Conservation (phyloP, 441 rosid genomes). For the Corymbia citriodora region DNA sequence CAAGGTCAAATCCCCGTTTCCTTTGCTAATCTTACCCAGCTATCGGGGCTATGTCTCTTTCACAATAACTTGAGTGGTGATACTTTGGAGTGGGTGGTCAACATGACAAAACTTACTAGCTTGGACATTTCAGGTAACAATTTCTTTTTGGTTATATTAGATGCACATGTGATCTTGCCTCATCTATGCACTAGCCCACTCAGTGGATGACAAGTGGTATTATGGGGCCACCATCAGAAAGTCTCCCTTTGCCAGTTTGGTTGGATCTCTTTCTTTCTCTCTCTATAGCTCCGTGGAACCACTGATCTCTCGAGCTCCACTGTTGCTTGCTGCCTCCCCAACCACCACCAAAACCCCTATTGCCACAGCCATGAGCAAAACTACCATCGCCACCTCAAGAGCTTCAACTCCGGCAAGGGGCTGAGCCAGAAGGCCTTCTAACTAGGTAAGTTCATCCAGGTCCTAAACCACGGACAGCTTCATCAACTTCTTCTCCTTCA, state of each 20-base stretch:
- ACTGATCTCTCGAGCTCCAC: neutral
- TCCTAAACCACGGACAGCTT: fast-evolving
- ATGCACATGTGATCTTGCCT: fast-evolving
- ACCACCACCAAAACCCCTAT: neutral
- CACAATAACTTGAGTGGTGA: neutral
- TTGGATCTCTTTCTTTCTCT: neutral
- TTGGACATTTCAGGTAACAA: neutral
- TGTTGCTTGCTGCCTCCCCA: neutral
- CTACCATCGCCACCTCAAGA: too few species aligned
- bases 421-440: too few species aligned
- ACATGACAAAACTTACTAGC: fast-evolving
- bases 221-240: neutral
- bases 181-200: too few species aligned
- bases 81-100: neutral
- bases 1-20: neutral
- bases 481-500: too few species aligned
- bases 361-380: too few species aligned
- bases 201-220: fast-evolving
- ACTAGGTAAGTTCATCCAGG: too few species aligned
- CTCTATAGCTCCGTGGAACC: neutral
- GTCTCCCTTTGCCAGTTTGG: neutral
- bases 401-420: too few species aligned
- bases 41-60: fast-evolving
- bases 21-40: neutral
- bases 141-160: neutral